Conservation (phyloP, 768 basidiomycete genomes). For the Xanthoconium purpureum region DNA sequence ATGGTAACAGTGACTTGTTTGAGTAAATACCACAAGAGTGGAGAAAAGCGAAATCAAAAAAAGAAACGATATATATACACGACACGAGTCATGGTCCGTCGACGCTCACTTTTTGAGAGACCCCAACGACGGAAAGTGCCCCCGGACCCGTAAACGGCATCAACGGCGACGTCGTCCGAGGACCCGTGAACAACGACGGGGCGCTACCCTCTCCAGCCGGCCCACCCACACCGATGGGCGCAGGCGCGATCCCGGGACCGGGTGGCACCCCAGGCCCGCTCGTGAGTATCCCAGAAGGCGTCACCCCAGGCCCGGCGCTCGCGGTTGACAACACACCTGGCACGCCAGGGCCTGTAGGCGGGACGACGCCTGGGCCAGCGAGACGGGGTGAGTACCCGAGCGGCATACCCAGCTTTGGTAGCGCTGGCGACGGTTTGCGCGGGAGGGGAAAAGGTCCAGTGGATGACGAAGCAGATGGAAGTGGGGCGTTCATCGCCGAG, state of each 20-base stretch:
- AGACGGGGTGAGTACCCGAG: conserved; percentile 30
- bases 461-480: conserved; percentile 16
- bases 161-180: conserved; percentile 25
- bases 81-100: conserved; percentile 16
- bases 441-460: conserved; percentile 18
- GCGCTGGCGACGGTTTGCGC: conserved; percentile 26
- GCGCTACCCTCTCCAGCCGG: conserved; percentile 9
- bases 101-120: conserved; percentile 19
- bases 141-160: conserved; percentile 17
- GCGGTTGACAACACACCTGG: conserved; percentile 23
- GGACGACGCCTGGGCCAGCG: conserved; percentile 30
- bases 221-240: conserved; percentile 6
- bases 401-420: conserved; percentile 29
- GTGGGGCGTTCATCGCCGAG: conserved; percentile 13
- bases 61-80: not conserved
- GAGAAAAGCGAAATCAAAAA: not conserved
- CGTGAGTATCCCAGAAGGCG: conserved; percentile 25
- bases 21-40: not conserved
- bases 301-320: conserved; percentile 19
- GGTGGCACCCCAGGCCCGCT: conserved; percentile 30
- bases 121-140: not conserved
- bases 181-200: conserved; percentile 9
- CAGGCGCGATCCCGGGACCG: conserved; percentile 28
- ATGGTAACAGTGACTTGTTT: not conserved
- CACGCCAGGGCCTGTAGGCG: conserved; percentile 26